phyloP scores from a whole-genome alignment of 2,329 filamentous ascomycete species.

The Colletotrichum sp. region DNA sequence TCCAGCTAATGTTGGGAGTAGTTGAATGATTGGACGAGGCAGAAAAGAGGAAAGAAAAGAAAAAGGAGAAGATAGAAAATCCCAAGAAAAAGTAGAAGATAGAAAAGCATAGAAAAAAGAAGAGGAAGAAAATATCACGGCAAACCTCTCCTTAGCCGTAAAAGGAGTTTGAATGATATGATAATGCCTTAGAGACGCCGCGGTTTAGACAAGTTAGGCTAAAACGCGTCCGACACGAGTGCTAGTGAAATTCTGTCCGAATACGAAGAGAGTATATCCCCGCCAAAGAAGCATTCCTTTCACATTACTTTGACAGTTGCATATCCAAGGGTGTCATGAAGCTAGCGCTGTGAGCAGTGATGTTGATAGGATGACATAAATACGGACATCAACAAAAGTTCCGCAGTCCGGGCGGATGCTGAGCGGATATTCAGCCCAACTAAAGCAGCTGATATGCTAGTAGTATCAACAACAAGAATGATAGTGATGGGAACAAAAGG shows the following conservation, averaged over 20 bases:
- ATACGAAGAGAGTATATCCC: too few species aligned
- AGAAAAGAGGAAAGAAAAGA: too few species aligned
- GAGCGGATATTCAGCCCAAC: background rate
- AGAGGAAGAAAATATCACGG: background rate
- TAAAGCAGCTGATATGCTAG: background rate
- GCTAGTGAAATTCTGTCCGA: too few species aligned
- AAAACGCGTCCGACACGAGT: background rate
- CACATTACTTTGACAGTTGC: fast-evolving
- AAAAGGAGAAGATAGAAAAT: too few species aligned
- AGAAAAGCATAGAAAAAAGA: too few species aligned
- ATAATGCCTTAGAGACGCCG: background rate
- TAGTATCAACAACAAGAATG: background rate
- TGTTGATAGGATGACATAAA: background rate
- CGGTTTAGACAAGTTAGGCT: too few species aligned
- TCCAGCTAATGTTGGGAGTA: background rate
- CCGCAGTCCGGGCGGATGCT: background rate
- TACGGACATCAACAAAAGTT: background rate
- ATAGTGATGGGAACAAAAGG: background rate
- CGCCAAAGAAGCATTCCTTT: background rate
- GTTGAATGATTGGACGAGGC: background rate
- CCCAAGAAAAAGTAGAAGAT: too few species aligned
- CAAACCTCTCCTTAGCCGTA: background rate
- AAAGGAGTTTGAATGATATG: background rate
- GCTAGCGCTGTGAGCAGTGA: background rate
- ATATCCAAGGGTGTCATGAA: background rate